Base-by-base conservation (phyloP, 2,329 filamentous ascomycete species). In the Fusarium vanettenii region DNA sequence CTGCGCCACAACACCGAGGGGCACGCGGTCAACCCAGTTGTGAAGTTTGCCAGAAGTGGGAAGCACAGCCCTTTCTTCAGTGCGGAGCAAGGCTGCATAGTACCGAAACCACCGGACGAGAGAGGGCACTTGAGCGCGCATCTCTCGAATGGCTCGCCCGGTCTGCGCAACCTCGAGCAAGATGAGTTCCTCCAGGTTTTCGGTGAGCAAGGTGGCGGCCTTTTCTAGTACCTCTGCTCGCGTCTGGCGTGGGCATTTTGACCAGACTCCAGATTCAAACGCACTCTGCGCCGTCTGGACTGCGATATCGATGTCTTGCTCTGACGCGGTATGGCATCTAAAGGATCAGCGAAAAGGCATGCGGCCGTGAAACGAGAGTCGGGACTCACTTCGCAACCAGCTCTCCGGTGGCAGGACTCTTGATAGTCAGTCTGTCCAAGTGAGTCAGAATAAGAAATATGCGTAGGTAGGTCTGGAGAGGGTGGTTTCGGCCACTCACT, bases 51-150 rank as follows among this genome's bases (percentile, higher is more conserved):
- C 91, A 29, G 83, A 84, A 4, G 92, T 93, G 0, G 92, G 92
- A 2, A 93, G 85, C 0, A 94, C 89, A 2, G 89, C 83, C 3
- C 91, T 88, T 81, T 93, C 91, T 77, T 93, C 91, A 1, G 89
- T 91, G n/a, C 92, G 89, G 35, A 93, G 86, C 1, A 93, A 79
- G 0, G 91, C 86, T 2, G 92, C 91, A 77, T 92, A 94, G 83
- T 94, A 94, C 69, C 89, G 90, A 82, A 94, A 91, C 92, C 92
- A 94, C 50, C 90, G 89, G 1, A 91, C 87, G 0, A 94, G 85
- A 1, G 89, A 90, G 0, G 90, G 89, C 6, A 92, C 89, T 79
- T 94, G 92, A 1, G 92, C 91, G 59, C 87, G 86, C 91, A 94
- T 93, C 80, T 94, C 92, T 29, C 92, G 89, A 31, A 92, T 85